phyloP scores from a whole-genome alignment of 768 basidiomycete species.

The Serpula lacrymans region DNA sequence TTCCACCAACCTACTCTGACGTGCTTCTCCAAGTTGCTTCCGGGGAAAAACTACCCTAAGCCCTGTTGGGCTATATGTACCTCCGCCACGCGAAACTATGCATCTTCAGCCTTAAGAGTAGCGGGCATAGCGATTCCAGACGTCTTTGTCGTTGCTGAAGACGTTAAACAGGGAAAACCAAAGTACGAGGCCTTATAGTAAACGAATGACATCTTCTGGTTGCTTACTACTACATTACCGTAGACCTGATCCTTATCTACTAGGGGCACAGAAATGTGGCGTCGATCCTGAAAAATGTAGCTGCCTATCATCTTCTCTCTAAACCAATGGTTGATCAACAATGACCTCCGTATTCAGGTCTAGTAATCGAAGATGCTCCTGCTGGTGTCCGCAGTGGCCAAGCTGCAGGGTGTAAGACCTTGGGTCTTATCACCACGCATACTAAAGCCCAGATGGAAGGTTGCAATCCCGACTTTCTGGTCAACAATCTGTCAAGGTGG shows the following conservation, averaged over 20 bases:
- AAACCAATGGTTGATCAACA: not conserved
- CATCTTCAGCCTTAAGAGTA: slow-evolving; percentile 61
- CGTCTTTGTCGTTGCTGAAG: slow-evolving; percentile 78
- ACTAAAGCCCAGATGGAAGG: slow-evolving; percentile 62
- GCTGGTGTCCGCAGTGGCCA: slow-evolving; percentile 77
- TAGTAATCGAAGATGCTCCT: slow-evolving; percentile 93
- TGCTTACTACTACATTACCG: not conserved
- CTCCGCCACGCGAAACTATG: slow-evolving; percentile 76
- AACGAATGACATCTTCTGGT: slow-evolving; percentile 3
- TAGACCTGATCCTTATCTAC: slow-evolving; percentile 87
- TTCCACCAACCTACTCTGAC: slow-evolving; percentile 4
- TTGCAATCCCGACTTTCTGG: slow-evolving; percentile 62
- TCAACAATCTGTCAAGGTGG: slow-evolving; percentile 69
- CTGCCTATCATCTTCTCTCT: slow-evolving; percentile 13
- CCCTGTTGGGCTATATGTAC: slow-evolving; percentile 89
- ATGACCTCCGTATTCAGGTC: slow-evolving; percentile 36
- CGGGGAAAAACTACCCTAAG: slow-evolving; percentile 36
- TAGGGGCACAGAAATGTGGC: slow-evolving; percentile 72
- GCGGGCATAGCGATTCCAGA: slow-evolving; percentile 69
- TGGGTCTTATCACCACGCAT: slow-evolving; percentile 84
- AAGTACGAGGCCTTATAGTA: slow-evolving; percentile 34
- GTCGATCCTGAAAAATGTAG: slow-evolving; percentile 61
- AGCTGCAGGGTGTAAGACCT: slow-evolving; percentile 78
- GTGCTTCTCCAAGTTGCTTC: slow-evolving; percentile 21
- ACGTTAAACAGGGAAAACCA: slow-evolving; percentile 82